Evolutionary conservation across 768 basidiomycete species (phyloP), one percentile per base, ranked within the genome.

Genomic region (Leccinum subgranulosum): DNA sequence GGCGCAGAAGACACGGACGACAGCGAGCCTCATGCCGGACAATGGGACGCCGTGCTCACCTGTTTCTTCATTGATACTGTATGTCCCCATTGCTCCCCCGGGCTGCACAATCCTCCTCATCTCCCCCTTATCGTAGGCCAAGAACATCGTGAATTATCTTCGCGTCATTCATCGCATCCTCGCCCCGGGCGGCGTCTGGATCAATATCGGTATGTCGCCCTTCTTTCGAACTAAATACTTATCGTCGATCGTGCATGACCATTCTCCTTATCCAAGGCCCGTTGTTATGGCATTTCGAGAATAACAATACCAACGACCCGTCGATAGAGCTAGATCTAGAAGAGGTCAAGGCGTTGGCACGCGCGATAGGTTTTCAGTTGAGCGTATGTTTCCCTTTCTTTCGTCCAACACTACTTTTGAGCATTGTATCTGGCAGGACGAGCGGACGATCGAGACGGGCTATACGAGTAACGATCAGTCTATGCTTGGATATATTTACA

Each of bases 51-150:
- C 0, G 81, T 98, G 7, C 72, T 97, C 61, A 98, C 94, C 1
- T 98, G 94, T 69, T 98, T 98, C 80, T 98, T 98, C 77, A 87
- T 98, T 51, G 95, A 99, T 67, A 97, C 94, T 4, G 94, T 93
- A 63, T 60, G 81, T 65, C 1, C 31, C 10, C 6, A 9, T 46
- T 53, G 15, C 9, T 45, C 39, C 6, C 52, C 21, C 19, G 31
- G 4, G 11, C 31, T 11, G 11, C 29, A 29, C 29, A 11, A 29
- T 1, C 29, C 29, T 10, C 3, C 31, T 31, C 31, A 31, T 31
- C 31, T 0, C 31, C 4, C 11, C 11, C 11, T 0, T 25, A n/a
- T 49, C 51, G 28, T 49, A 94, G 90, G 92, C 94, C 1, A 90
- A 94, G 66, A 96, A 98, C 68, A 84, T 98, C 33, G 83, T 96